Conservation (phyloP, 805 yeast genomes). For the Ogataea neopini region DNA sequence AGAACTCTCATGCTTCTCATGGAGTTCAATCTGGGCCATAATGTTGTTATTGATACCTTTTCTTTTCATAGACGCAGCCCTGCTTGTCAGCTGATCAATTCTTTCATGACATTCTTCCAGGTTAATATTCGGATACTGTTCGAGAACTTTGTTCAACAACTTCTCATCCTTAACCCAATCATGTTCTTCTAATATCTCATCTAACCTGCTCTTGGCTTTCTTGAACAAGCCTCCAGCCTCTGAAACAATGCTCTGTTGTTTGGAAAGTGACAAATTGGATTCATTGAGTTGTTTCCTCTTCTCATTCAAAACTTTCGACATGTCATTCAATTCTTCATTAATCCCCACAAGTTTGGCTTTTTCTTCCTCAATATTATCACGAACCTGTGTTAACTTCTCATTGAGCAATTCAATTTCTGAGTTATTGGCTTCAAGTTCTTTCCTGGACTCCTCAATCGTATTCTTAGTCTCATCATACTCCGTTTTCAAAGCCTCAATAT, state of each 20-base stretch:
- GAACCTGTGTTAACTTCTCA: slow-evolving; percentile 29
- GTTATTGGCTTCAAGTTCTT: slow-evolving; percentile 28
- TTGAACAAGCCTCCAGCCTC: slow-evolving; percentile 33
- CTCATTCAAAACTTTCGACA: slow-evolving; percentile 45
- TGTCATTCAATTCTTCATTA: slow-evolving; percentile 72
- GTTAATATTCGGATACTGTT: slow-evolving; percentile 62
- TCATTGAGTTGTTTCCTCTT: slow-evolving; percentile 48
- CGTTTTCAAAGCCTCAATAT: slow-evolving; percentile 48
- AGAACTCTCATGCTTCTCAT: slow-evolving; percentile 81
- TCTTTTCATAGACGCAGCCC: slow-evolving; percentile 69
- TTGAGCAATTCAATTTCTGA: slow-evolving; percentile 32
- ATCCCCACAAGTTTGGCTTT: slow-evolving; percentile 62
- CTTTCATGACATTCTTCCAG: slow-evolving; percentile 62
- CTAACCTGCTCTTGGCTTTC: slow-evolving; percentile 40
- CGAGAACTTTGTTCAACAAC: slow-evolving; percentile 54
- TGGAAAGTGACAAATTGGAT: slow-evolving; percentile 49
- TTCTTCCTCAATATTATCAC: slow-evolving; percentile 50
- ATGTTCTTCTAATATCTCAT: slow-evolving; percentile 51
- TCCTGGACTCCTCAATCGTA: slow-evolving; percentile 38
- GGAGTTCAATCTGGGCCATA: slow-evolving; percentile 88
- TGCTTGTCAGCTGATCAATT: slow-evolving; percentile 54
- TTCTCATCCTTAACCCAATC: slow-evolving; percentile 75
- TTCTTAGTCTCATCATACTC: slow-evolving; percentile 39
- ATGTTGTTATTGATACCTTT: slow-evolving; percentile 78
- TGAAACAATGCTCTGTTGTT: slow-evolving; percentile 53